Base-by-base conservation (phyloP, 257 asterid genomes). In the Euphrasia confusa region DNA sequence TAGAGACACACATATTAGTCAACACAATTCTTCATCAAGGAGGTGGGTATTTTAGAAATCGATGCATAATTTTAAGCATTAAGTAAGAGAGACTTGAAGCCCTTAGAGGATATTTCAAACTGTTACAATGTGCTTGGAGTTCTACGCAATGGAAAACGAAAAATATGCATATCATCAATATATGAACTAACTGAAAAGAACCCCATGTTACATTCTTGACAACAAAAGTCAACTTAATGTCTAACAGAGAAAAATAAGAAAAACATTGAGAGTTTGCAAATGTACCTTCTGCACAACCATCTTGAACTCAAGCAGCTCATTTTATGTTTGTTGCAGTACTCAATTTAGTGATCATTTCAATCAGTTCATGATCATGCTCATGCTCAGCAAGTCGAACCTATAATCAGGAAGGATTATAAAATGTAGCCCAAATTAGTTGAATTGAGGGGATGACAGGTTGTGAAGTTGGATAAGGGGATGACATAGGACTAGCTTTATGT, bases 281-380 rank as follows among this genome's bases (percentile, higher is more conserved):
- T 59, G 64, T 83, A 93, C 99, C 99, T 89, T 87, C 78, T 84
- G 97, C 80, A 89, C 62, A 63, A 89, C 99, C 87, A 93, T 80
- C 85, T 84, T 93, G 83, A 87, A 93, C 87, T 93, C 99, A 68
- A 93, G 88, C 77, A 93, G 73, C 79, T 93, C 99, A 69, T 93
- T 93, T 71, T 85, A 90, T 48, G 96, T 75, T 69, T 79, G 90
- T 76, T 75, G 89, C 76, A 93, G 78, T 89, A 85, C 70, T 93
- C 99, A 21, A 85, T 81, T 89, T 93, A 72, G 86, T 70, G 71
- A 87, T 87, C 96, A 89, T 89, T 80, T 93, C 99, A 78, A 80
- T 85, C 61, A 89, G 80, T 90, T 83, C 99, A 15, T n/a, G n/a
- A n/a, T n/a, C n/a, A n/a, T 93, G 96, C 68, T 93, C 99, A 80